A percentile compares a stretch with the other conserved stretches of the same genome.
phyloP scores from a whole-genome alignment of 108 stramenopile species.

The Skeletonema costatum region DNA sequence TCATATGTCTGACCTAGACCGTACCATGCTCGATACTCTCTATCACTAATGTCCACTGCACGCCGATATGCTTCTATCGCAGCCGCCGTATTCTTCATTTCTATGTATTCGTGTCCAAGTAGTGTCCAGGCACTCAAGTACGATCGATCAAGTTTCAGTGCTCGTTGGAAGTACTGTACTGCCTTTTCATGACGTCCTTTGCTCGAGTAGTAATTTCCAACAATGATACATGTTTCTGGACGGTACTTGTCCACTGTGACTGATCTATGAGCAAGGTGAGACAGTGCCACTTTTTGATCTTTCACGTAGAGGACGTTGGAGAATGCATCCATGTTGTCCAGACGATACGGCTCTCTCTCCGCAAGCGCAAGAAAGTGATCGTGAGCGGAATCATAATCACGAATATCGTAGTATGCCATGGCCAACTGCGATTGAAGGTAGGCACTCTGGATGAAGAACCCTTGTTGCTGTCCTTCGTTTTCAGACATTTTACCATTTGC shows the following conservation, averaged over 20 bases:
- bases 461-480: slow-evolving; percentile 19
- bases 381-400: slow-evolving; percentile 90
- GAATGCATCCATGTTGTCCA: slow-evolving; percentile 94
- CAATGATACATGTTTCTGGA: slow-evolving; percentile 96
- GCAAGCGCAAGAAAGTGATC: slow-evolving; percentile 78
- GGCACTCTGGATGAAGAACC: slow-evolving; percentile 72
- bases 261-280: slow-evolving; percentile 89
- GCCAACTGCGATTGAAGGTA: slow-evolving; percentile 80
- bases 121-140: slow-evolving; percentile 97
- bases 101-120: slow-evolving; percentile 98
- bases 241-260: slow-evolving; percentile 91
- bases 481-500: slow-evolving; percentile 48
- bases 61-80: slow-evolving; percentile 98
- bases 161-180: slow-evolving; percentile 95
- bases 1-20: slow-evolving; percentile 99
- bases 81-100: slow-evolving; percentile 95
- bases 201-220: slow-evolving; percentile 96
- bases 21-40: slow-evolving; percentile 98
- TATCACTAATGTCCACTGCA: slow-evolving; percentile 91
- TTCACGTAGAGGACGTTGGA: slow-evolving; percentile 96
- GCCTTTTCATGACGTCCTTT: slow-evolving; percentile 96
- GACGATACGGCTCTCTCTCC: slow-evolving; percentile 79
- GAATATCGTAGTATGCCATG: slow-evolving; percentile 88
- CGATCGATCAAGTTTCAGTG: slow-evolving; percentile 87
- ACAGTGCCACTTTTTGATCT: slow-evolving; percentile 80